These are phyloP conservation scores for Triangularia verruculosa DNA, from an alignment of 2,329 filamentous ascomycete genomes.

Conservation along the genomic window DNA sequence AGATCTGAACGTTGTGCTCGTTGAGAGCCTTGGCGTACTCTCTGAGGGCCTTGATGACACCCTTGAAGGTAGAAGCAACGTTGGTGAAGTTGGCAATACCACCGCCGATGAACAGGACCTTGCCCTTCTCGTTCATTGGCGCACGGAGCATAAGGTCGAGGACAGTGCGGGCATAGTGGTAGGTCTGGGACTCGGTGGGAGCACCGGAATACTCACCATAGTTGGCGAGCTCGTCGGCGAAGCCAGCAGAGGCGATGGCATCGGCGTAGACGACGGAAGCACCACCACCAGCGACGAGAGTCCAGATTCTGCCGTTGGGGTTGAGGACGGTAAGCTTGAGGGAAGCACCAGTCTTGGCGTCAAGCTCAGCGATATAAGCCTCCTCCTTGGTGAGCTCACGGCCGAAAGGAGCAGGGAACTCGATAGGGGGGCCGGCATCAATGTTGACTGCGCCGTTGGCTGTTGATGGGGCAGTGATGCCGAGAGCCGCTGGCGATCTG, in stretches of 20 bases:
- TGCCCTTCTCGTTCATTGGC: slow-evolving; percentile 80
- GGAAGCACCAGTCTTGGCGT: slow-evolving; percentile 98
- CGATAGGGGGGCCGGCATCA: slow-evolving; percentile 95
- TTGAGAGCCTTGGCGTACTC: slow-evolving; percentile 81
- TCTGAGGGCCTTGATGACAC: slow-evolving; percentile 92
- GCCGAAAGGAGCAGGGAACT: slow-evolving; percentile 98
- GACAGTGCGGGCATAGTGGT: slow-evolving; percentile 97
- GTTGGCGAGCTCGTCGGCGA: slow-evolving; percentile 95
- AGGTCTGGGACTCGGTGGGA: slow-evolving; percentile 97
- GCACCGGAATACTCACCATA: slow-evolving; percentile 99
- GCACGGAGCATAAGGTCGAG: slow-evolving; percentile 96
- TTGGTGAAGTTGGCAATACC: slow-evolving; percentile 99
- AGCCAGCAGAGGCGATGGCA: slow-evolving; percentile 94
- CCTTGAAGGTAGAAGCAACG: slow-evolving; percentile 98
- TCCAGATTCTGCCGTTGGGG: slow-evolving; percentile 89
- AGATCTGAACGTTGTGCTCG: slow-evolving; percentile 98
- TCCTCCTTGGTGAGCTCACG: slow-evolving; percentile 99
- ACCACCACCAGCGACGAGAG: slow-evolving; percentile 97
- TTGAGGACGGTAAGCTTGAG: slow-evolving; percentile 98
- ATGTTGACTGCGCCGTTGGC: slow-evolving; percentile 78
- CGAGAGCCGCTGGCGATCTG: slow-evolving; percentile 83
- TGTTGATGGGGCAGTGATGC: slow-evolving; percentile 62
- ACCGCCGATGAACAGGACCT: slow-evolving; percentile 98
- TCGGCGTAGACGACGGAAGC: slow-evolving; percentile 98
- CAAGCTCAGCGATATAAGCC: slow-evolving; percentile 97